A percentile compares a stretch with the other conserved stretches of the same genome.
Evolutionary conservation across 2,329 filamentous ascomycete genomes (phyloP).

Genomic region (Aphanocladium album): DNA sequence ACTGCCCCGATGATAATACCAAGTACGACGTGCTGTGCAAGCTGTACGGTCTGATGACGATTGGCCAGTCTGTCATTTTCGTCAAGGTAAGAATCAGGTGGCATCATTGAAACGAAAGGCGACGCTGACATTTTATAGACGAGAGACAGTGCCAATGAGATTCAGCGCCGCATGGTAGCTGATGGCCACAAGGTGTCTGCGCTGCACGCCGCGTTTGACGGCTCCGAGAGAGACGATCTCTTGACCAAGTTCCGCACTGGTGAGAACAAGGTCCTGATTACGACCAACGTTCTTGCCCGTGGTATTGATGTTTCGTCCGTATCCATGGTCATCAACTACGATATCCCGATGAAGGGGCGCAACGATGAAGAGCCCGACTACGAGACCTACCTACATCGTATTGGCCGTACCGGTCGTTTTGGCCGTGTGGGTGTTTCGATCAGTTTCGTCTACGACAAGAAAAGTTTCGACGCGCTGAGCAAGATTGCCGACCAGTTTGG

Average conservation of each 20-base stretch:
- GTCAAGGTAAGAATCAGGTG: constrained; percentile 65
- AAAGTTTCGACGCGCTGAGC: constrained; percentile 73
- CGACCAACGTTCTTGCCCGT: constrained; percentile 92
- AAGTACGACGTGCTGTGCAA: constrained; percentile 89
- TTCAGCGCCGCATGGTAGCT: constrained; percentile 76
- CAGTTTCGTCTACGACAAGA: constrained; percentile 84
- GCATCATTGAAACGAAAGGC: not conserved
- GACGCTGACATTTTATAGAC: constrained; percentile 48
- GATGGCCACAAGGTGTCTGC: constrained; percentile 92
- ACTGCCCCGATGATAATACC: constrained; percentile 73
- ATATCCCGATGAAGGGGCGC: constrained; percentile 69
- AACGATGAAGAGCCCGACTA: constrained; percentile 81
- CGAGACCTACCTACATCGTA: constrained; percentile 96
- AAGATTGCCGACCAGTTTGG: constrained; percentile 76
- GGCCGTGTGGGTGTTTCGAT: constrained; percentile 94
- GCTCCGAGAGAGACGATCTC: constrained; percentile 72
- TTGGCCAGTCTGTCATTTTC: constrained; percentile 97
- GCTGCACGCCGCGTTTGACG: constrained; percentile 83
- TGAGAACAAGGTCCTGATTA: constrained; percentile 91
- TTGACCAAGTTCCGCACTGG: constrained; percentile 83
- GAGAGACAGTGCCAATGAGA: constrained; percentile 77
- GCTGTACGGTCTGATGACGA: constrained; percentile 93
- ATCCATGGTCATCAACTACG: constrained; percentile 98
- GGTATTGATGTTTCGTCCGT: constrained; percentile 90
- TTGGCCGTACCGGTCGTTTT: constrained; percentile 93